A percentile compares a stretch with the other conserved stretches of the same genome.
Conservation (phyloP, 495 filamentous ascomycete species). For the Hypoxylon intermedium region DNA sequence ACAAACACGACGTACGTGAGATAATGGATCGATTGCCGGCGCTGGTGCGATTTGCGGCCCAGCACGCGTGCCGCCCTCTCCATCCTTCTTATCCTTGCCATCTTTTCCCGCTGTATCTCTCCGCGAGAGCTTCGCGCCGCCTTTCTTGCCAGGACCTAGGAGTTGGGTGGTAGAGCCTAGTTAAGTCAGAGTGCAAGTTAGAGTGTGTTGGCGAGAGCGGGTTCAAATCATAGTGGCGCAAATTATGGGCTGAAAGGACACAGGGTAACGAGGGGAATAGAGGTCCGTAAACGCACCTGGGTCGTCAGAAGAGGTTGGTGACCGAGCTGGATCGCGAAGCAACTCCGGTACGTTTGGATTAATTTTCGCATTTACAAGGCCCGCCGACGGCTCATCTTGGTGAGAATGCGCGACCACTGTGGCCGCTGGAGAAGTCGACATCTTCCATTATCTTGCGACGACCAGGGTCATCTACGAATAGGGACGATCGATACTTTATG, state of each 20-base stretch:
- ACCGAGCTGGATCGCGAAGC: slow-evolving; percentile 27
- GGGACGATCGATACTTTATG: no score
- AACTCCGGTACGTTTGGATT: slow-evolving; percentile 18
- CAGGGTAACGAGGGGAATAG: background rate
- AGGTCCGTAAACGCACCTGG: slow-evolving; percentile 22
- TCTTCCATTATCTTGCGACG: slow-evolving; percentile 39
- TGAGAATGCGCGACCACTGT: slow-evolving; percentile 35
- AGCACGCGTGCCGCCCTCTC: slow-evolving; percentile 21
- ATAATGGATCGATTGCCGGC: slow-evolving; percentile 54
- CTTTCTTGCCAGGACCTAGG: slow-evolving; percentile 29
- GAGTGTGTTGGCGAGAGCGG: slow-evolving; percentile 11
- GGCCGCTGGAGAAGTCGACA: slow-evolving; percentile 36
- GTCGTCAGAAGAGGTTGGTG: slow-evolving; percentile 35
- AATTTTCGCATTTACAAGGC: slow-evolving; percentile 17
- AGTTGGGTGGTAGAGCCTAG: slow-evolving; percentile 35
- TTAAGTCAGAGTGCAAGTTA: no score
- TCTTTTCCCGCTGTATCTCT: slow-evolving; percentile 35
- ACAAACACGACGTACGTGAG: slow-evolving; percentile 50
- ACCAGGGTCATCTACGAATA: slow-evolving; percentile 6
- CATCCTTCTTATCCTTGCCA: slow-evolving; percentile 37
- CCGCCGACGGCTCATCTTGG: slow-evolving; percentile 22
- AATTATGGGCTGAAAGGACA: slow-evolving; percentile 6
- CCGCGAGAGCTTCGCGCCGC: slow-evolving; percentile 33
- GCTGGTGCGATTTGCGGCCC: slow-evolving; percentile 28
- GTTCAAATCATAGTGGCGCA: slow-evolving; percentile 2